A percentile compares a stretch with the other conserved stretches of the same genome.
Evolutionary conservation across 1,284 basidiomycete genomes (phyloP).

Genomic region (Rhodofomes roseus): DNA sequence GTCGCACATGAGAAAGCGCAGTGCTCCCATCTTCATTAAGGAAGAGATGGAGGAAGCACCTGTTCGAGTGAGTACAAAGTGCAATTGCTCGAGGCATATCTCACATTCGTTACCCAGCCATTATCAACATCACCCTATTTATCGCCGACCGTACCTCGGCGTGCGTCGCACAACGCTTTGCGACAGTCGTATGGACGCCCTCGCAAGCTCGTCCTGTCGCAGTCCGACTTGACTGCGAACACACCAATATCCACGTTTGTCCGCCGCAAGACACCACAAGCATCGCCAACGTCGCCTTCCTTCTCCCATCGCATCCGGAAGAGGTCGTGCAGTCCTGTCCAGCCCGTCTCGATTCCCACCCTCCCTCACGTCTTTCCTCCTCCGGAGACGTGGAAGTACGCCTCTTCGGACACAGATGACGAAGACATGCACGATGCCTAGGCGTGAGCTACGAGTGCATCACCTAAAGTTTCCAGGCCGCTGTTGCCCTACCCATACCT

Average conservation of each 20-base stretch:
- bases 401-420: conserved; percentile 29
- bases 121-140: conserved; percentile 45
- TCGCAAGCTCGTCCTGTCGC: conserved; percentile 26
- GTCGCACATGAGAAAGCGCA: conserved; percentile 32
- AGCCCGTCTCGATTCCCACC: conserved; percentile 58
- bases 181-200: conserved; percentile 16
- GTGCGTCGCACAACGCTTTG: conserved; percentile 19
- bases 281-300: conserved; percentile 64
- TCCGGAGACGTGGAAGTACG: conserved; percentile 11
- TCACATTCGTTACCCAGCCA: conserved; percentile 20
- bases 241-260: conserved; percentile 77
- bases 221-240: conserved; percentile 37
- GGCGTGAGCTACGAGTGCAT: background rate
- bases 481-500: background rate
- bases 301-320: conserved; percentile 42
- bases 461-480: too few species aligned
- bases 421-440: conserved; percentile 24
- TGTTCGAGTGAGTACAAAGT: conserved; percentile 24
- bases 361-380: conserved; percentile 40
- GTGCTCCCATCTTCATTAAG: conserved; percentile 27
- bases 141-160: conserved; percentile 29
- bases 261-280: conserved; percentile 69
- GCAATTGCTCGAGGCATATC: background rate
- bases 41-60: conserved; percentile 24
- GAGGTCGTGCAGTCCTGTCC: conserved; percentile 31